Base-by-base conservation (phyloP, 2,329 filamentous ascomycete species). In the Pezicula carpinea region DNA sequence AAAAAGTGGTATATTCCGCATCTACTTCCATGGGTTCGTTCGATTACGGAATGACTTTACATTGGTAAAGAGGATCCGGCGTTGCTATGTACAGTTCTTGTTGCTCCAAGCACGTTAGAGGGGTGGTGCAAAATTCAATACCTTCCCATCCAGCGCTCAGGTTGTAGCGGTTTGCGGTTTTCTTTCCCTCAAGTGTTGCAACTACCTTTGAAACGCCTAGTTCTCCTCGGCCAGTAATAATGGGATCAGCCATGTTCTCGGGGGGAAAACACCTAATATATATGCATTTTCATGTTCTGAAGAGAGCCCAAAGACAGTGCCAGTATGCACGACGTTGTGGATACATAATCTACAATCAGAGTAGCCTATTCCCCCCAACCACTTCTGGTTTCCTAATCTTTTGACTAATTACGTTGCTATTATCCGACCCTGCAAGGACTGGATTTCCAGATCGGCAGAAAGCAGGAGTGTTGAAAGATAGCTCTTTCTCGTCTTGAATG, bases 331-430 rank as follows among this genome's bases (percentile, higher is more conserved):
- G 1, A 84, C 74, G 0, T 77, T 79, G 49, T 85, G 80, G 14
- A 85, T 72, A 57, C 79, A 83, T 1, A 85, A 67, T 0, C 79
- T 79, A 14, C 79, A 66, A 53, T 74, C 71, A 29, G 64, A 70
- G 59, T 84, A 85, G 1, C 80, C 79, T 1, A 66, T 62, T 3
- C 80, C 80, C 3, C 76, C 79, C 0, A 85, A 71, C 80, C 80
- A 85, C 32, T 74, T 68, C 67, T 85, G 71, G 2, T 73, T 72
- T 32, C 66, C 61, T 2, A 78, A 59, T 2, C 66, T 67, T 0
- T 60, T 76, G 17, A 66, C 62, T 0, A 64, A 67, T 36, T 72
- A 64, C 8, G 33, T 44, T 21, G 13, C 29, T 17, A 22, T 44
- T 64, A 0, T 64, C 65, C 2, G 64, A 64, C 39, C 19, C 2